Conservation (phyloP, 805 yeast genomes). For the Kodamaea nitidulidarum region DNA sequence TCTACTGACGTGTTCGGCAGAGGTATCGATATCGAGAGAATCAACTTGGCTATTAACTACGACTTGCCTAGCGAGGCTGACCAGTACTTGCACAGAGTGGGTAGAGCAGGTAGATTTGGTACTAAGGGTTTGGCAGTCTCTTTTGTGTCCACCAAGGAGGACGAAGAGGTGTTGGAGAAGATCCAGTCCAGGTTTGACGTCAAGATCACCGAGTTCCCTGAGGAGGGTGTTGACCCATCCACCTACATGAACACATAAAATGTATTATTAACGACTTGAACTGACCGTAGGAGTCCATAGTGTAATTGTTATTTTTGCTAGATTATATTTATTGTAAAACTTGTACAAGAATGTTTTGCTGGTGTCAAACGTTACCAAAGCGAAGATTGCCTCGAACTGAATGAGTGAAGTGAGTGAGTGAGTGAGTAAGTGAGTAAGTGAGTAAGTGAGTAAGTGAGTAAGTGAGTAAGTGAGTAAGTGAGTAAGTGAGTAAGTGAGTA, state of each 20-base stretch:
- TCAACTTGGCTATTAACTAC: conserved; percentile 95
- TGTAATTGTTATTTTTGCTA: no score
- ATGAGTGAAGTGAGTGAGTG: no score
- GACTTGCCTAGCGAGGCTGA: conserved; percentile 96
- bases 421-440: no score
- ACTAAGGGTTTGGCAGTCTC: conserved; percentile 97
- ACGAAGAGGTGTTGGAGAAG: conserved; percentile 82
- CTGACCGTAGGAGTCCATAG: neutral
- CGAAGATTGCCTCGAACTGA: no score
- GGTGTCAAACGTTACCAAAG: no score
- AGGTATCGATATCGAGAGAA: conserved; percentile 99
- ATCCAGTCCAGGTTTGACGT: conserved; percentile 98
- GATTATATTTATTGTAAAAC: no score
- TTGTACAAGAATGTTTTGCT: no score
- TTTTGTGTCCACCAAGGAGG: conserved; percentile 80
- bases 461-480: no score
- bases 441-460: no score
- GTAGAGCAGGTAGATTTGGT: conserved; percentile 99
- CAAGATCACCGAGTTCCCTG: conserved; percentile 91
- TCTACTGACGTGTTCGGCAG: conserved; percentile 98
- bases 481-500: no score
- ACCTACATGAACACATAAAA: conserved; percentile 90
- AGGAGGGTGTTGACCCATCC: conserved; percentile 95
- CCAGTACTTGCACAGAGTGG: conserved; percentile 97
- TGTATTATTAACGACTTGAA: neutral